Evolutionary conservation across 2,329 filamentous ascomycete species (phyloP).

Genomic region (Alternaria triticina): DNA sequence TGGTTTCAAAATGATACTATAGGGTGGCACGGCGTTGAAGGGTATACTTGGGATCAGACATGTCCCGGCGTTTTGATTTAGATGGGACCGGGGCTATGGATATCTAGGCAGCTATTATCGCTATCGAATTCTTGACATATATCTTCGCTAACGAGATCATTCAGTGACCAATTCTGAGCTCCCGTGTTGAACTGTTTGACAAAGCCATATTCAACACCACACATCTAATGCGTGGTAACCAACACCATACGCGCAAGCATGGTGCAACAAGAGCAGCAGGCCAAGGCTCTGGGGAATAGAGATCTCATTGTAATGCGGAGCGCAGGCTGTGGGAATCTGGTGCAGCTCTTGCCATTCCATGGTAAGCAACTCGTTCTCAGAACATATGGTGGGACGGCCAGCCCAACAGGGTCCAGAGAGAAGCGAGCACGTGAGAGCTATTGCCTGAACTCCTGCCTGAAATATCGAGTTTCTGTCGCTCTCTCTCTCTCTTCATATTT

Average conservation of each 20-base stretch:
- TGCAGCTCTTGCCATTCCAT: not conserved
- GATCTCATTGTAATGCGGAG: not conserved
- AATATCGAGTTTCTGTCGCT: not conserved
- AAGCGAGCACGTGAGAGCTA: not conserved
- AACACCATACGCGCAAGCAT: not conserved
- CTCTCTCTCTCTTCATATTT: not conserved
- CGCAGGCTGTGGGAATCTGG: not conserved
- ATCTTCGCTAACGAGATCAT: not conserved
- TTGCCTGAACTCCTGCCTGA: not conserved
- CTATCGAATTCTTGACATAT: not conserved
- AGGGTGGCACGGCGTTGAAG: not conserved
- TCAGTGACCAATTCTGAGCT: not conserved
- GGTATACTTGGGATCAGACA: not conserved
- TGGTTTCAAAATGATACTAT: constrained; percentile 1
- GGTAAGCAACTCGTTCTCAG: not conserved
- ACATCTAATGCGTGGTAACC: not conserved
- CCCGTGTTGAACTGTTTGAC: not conserved
- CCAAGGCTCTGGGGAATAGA: not conserved
- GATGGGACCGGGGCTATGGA: not conserved
- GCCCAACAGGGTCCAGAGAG: not conserved
- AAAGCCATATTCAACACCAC: not conserved
- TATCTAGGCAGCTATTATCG: not conserved
- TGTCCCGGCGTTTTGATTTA: not conserved
- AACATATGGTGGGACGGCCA: rapidly evolving
- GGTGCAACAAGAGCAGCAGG: not conserved